These are phyloP conservation scores for Heliamphora exappendiculata DNA, from an alignment of 148 eudicot species.

Conservation along the genomic window DNA sequence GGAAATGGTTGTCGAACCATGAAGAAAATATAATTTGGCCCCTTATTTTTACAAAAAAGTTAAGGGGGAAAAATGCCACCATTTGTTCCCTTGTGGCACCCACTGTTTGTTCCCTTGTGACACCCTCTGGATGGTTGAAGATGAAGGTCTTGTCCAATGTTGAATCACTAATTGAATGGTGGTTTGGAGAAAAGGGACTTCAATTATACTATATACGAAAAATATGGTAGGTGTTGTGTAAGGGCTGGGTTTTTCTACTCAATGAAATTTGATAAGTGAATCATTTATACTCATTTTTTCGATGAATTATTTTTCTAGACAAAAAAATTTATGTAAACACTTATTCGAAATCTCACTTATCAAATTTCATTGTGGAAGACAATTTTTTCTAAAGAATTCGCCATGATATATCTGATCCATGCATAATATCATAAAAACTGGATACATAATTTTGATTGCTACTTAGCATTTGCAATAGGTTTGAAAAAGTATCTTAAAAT, in stretches of 20 bases:
- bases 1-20: not conserved
- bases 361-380: too few species aligned
- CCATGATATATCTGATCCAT: too few species aligned
- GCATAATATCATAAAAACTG: too few species aligned
- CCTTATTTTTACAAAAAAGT: not conserved
- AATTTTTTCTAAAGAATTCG: too few species aligned
- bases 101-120: not conserved
- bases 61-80: not conserved
- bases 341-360: too few species aligned
- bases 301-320: too few species aligned
- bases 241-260: not conserved
- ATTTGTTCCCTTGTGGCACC: not conserved
- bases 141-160: not conserved
- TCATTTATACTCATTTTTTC: too few species aligned
- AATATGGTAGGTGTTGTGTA: not conserved
- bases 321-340: too few species aligned
- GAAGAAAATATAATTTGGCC: not conserved
- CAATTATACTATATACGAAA: not conserved
- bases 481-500: too few species aligned
- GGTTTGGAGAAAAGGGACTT: not conserved
- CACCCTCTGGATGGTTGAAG: not conserved
- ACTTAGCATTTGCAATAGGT: too few species aligned
- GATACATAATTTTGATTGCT: too few species aligned
- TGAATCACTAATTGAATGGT: not conserved
- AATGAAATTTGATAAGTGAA: too few species aligned